Base-by-base conservation (phyloP, 2,329 filamentous ascomycete genomes). In the Blastomyces percursus region DNA sequence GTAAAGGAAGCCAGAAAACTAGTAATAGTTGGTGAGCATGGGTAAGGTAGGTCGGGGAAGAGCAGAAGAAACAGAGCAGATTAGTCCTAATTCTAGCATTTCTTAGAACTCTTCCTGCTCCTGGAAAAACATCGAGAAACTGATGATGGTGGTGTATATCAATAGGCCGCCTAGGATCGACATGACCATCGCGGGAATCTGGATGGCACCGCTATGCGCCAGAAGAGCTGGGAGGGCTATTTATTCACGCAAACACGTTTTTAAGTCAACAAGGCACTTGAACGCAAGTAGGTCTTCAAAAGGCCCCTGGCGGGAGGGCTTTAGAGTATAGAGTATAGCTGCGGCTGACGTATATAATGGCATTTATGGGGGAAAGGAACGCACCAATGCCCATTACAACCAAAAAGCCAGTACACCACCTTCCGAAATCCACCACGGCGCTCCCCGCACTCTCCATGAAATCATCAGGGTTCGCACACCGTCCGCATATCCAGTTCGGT, bases 101-200 rank as follows among this genome's bases (percentile, higher is more conserved):
- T 5, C 70, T 79, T 78, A 97, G 76, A 97, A 99, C 70, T 97
- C 94, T 73, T 96, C 89, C 75, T 97, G 91, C 77, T 97, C 92
- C 74, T 93, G 89, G 82, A 99, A 99, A 80, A 97, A 99, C 86
- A 96, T 89, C 68, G 89, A 88, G 77, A 99, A 99, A 79, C 89
- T 94, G 78, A 99, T 95, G 74, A 99, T 96, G 58, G 94, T 99
- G 63, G 91, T 90, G 78, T 99, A 99, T 74, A 99, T 99, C 73
- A 99, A 79, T 64, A 96, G 80, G 60, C 94, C 94, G 35, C 94
- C 94, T 60, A 93, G 78, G 69, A 99, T 89, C 60, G 90, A 95
- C 94, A 99, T 99, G 73, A 91, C 80, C 86, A 96, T 96, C 58
- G 94, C 94, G 60, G 90, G 86, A 63, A 88, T 76, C 65, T 86